Conservation (phyloP, 768 basidiomycete species). For the Agrocybe chaxingu region DNA sequence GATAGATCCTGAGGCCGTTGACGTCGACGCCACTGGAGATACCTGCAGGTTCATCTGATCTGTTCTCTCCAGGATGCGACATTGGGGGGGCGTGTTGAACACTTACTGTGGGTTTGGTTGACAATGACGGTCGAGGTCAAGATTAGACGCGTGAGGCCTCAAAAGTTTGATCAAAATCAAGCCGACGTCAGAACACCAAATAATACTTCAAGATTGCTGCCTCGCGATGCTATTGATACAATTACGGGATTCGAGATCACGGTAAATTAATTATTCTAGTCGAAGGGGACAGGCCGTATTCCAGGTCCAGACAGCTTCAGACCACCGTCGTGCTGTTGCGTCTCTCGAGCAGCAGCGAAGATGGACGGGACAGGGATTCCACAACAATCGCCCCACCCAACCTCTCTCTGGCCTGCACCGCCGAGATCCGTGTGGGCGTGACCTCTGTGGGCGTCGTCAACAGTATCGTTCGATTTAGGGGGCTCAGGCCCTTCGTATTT, state of each 20-base stretch:
- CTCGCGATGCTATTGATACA: no score
- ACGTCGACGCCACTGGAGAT: not conserved
- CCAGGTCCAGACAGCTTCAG: constrained; percentile 52
- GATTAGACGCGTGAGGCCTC: not conserved
- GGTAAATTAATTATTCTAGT: constrained; percentile 36
- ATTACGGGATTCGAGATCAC: not conserved
- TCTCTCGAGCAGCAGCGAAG: constrained; percentile 70
- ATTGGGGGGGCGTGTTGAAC: not conserved
- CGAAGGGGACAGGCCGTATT: constrained; percentile 79
- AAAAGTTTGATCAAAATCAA: not conserved
- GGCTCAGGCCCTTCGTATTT: constrained; percentile 60
- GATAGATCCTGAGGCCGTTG: not conserved
- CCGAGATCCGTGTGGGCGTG: constrained; percentile 41
- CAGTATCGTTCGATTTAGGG: constrained; percentile 20
- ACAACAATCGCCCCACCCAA: constrained; percentile 89
- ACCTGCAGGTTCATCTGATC: constrained; percentile 16
- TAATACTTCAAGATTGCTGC: no score
- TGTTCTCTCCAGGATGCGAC: constrained; percentile 9
- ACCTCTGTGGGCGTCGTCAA: constrained; percentile 41
- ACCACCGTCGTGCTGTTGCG: constrained; percentile 37
- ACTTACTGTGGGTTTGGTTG: constrained; percentile 8
- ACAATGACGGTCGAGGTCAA: no score
- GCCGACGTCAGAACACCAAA: no score
- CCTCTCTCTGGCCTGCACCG: constrained; percentile 45
- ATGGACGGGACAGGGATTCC: constrained; percentile 83